Conservation (phyloP, 2,329 filamentous ascomycete species). For the Colletotrichum karsti region DNA sequence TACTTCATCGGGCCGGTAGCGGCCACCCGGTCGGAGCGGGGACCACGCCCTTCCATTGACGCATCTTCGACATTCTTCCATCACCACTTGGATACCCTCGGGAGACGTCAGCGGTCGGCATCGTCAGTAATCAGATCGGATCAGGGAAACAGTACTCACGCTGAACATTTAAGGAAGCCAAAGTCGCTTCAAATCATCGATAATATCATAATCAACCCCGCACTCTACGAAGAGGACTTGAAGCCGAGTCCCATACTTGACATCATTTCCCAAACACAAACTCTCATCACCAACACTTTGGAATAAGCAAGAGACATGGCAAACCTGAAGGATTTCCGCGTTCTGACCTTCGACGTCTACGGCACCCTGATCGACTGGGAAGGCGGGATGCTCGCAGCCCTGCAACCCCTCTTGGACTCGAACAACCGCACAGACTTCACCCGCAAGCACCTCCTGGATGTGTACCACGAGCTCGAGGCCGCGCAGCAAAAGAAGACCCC, state of each 20-base stretch:
- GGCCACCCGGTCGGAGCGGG: background rate
- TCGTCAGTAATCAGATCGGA: background rate
- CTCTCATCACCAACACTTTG: background rate
- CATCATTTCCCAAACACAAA: background rate
- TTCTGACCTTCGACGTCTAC: constrained; percentile 81
- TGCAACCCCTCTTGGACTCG: constrained; percentile 57
- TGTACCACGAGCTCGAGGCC: constrained; percentile 53
- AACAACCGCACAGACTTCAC: constrained; percentile 37
- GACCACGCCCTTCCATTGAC: background rate
- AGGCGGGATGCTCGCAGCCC: constrained; percentile 64
- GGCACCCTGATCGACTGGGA: constrained; percentile 87
- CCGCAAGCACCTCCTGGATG: constrained; percentile 48
- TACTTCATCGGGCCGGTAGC: background rate
- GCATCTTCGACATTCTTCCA: background rate
- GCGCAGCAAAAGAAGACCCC: constrained; percentile 65
- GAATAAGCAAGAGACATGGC: background rate
- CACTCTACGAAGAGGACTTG: background rate
- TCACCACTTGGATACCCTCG: background rate
- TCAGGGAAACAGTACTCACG: rapidly evolving
- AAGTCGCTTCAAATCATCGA: background rate
- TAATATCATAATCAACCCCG: background rate
- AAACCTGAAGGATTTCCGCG: constrained; percentile 38
- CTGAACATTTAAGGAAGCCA: background rate
- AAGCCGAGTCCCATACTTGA: background rate
- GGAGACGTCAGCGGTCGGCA: background rate